Base-by-base conservation (phyloP, 768 basidiomycete genomes). In the Panaeolus cyanescens region DNA sequence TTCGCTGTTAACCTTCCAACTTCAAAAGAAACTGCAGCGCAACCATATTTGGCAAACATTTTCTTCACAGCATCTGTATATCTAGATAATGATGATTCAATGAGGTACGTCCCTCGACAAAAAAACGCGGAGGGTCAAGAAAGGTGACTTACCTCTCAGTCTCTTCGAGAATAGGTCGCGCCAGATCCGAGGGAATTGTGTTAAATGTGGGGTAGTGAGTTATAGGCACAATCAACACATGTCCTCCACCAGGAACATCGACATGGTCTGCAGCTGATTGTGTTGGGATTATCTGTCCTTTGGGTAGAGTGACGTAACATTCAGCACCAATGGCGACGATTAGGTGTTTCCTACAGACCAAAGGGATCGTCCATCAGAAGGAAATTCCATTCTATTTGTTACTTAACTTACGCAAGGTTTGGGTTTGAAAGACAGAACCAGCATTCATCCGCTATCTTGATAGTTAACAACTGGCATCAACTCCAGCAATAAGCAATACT, bases 371-470 rank as follows among this genome's bases (percentile, higher is more conserved):
- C 28, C 55, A 22, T 34, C 7, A 34, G 33, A 34, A 34, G 6
- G 13, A 34, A 34, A 6, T 13, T 7, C 33, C 6, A 34, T 39
- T 36, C 19, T 32, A 33, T 13, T 10, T 32, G 58, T n/a, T n/a
- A 28, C 1, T 59, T 33, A 22, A 82, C 90, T 64, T 70, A 93
- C 88, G 93, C 90, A 36, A 99, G 80, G 66, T 86, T 89, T 1
- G 96, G 96, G 71, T 98, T 98, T 39, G 94, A 96, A 57, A 99
- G 75, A 73, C 97, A 99, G 78, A 99, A 99, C 96, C 96, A 99
- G 74, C 96, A 98, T 72, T 95, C 92, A 59, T 92, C 92, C 65
- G 94, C 93, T 93, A 70, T 53, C 64, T 53, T 37, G 58, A 30
- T 59, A 20, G 32, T 65, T 36, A 58, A 45, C 39, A 54, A 54